Evolutionary conservation across 805 yeast species (phyloP), one percentile per base, ranked within the genome.

Genomic region (Candida golubevii): DNA sequence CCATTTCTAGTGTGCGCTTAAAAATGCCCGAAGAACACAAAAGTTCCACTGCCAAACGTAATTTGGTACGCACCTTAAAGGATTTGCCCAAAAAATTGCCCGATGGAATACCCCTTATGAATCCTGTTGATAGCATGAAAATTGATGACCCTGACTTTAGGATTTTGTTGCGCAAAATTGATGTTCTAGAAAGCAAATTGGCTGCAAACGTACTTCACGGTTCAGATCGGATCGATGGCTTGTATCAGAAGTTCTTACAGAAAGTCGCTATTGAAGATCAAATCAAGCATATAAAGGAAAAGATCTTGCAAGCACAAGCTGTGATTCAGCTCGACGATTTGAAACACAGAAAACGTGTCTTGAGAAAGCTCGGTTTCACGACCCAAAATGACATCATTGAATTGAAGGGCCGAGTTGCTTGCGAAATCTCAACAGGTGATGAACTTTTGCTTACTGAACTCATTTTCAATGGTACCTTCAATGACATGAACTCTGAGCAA

Each of bases 331-430:
- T 93, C 59, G 98, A 93, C 61, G 98, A 93, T 63, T 75, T 93
- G 59, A 88, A 86, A 62, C 88, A 87, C 60, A 83, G 99, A 57
- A 91, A 89, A 64, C 77, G 98, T 57, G 98, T 95, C 1, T 71
- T 93, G 55, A 81, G 98, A 63, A 80, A 97, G 59, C 76, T 93
- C 33, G 97, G 93, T 0, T 93, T 93, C 69, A 83, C 90, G 34
- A 83, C 95, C 2, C 82, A 82, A 42, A 77, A 79, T 50, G 99
- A 93, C 64, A 83, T 93, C 49, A 95, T 93, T 51, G 97, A 93
- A 63, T 75, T 93, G 57, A 93, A 93, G 66, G 99, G 99, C 44
- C 79, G 98, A 62, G 98, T 93, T 45, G 97, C 97, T 0, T 91
- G 98, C 66, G 97, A 91, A 59, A 91, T 91, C 55, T 82, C 91